phyloP scores from a whole-genome alignment of 352 stramenopile genomes.

The Lagenidium giganteum region DNA sequence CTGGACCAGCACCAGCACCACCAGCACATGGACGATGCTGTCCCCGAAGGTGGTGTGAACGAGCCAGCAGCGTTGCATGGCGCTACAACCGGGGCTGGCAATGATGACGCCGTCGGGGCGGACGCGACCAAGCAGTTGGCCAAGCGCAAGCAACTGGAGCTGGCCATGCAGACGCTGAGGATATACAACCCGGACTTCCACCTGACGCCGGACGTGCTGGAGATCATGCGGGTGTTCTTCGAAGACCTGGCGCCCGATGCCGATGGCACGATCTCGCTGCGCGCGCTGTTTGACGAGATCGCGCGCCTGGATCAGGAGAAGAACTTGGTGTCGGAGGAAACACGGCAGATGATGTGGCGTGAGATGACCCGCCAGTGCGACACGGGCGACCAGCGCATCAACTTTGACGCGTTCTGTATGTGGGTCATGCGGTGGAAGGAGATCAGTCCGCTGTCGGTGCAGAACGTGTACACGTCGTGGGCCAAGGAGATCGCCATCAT shows the following conservation, averaged over 20 bases:
- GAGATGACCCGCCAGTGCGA: constrained; percentile 22
- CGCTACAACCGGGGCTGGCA: too few species aligned
- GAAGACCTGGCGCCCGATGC: constrained; percentile 50
- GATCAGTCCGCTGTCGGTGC: constrained; percentile 49
- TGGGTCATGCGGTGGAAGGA: constrained; percentile 82
- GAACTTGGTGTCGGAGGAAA: constrained; percentile 39
- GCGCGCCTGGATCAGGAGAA: constrained; percentile 52
- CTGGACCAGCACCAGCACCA: too few species aligned
- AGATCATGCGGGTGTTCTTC: constrained; percentile 81
- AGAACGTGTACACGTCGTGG: constrained; percentile 79
- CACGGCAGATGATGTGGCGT: constrained; percentile 29
- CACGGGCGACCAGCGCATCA: constrained; percentile 28
- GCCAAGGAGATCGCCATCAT: constrained; percentile 57
- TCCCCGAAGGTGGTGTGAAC: too few species aligned
- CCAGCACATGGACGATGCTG: too few species aligned
- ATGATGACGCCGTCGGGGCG: too few species aligned
- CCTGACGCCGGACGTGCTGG: constrained; percentile 73
- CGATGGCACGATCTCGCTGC: constrained; percentile 41
- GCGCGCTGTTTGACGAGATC: constrained; percentile 53
- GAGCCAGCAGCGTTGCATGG: too few species aligned
- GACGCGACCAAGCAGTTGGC: too few species aligned
- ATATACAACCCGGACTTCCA: constrained; percentile 82
- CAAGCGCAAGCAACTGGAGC: constrained; percentile 21
- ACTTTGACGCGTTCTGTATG: constrained; percentile 67
- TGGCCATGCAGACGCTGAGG: constrained; percentile 56